Conservation (phyloP, 306 rosid species). For the Pyrus communis region DNA sequence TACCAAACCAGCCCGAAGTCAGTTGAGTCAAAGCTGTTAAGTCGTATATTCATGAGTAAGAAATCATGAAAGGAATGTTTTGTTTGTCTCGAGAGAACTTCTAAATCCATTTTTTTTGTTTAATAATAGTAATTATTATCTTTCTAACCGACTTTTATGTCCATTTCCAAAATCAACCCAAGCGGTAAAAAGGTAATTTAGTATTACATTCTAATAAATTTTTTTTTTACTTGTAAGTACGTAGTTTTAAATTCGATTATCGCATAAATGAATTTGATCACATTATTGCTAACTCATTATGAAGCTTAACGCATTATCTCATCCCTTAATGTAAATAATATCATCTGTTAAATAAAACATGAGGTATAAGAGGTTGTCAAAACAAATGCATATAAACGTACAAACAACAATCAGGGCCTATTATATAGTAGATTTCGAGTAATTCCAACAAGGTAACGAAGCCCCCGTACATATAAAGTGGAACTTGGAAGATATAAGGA, state of each 20-base stretch:
- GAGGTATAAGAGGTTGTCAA: no score
- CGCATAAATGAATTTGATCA: accelerated
- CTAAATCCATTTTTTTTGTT: neutral
- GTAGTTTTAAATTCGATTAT: accelerated
- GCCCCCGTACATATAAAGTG: no score
- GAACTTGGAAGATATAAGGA: no score
- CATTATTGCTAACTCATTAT: accelerated
- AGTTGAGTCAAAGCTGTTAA: constrained; percentile 8
- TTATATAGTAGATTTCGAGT: no score
- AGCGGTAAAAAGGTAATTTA: neutral
- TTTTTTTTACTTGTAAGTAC: no score
- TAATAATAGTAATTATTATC: neutral
- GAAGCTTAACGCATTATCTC: accelerated
- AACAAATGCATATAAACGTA: no score
- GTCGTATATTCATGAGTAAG: neutral
- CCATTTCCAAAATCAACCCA: neutral
- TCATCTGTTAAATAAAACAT: no score
- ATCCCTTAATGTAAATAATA: accelerated
- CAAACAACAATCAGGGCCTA: no score
- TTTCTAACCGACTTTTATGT: neutral
- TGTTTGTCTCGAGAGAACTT: constrained; percentile 17
- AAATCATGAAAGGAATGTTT: neutral
- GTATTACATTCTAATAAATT: no score
- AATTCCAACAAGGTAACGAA: no score
- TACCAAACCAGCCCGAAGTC: no score